A percentile compares a stretch with the other conserved stretches of the same genome.
phyloP scores from a whole-genome alignment of 495 filamentous ascomycete species.

The Cladorrhinum samala region DNA sequence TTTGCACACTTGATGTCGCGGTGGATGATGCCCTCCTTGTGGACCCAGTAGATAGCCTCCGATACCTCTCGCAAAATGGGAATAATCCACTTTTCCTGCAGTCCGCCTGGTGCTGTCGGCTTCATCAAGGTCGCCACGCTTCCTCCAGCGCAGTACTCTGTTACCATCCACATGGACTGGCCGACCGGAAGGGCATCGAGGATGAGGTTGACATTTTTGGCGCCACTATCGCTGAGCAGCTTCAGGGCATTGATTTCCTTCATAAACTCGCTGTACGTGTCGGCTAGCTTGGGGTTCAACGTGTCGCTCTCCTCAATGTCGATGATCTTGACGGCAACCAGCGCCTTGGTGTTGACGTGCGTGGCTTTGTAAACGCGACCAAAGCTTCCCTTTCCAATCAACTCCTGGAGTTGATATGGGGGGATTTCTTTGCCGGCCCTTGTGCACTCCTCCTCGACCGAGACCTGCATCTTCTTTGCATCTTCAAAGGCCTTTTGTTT shows the following conservation, averaged over 20 bases:
- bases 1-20: conserved; percentile 96
- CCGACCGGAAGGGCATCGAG: conserved; percentile 83
- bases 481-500: conserved; percentile 49
- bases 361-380: conserved; percentile 86
- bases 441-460: conserved; percentile 42
- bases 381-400: conserved; percentile 94
- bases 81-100: conserved; percentile 87
- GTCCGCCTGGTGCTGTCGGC: conserved; percentile 58
- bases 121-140: conserved; percentile 81
- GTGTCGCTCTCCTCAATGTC: conserved; percentile 87
- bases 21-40: conserved; percentile 90
- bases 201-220: conserved; percentile 84
- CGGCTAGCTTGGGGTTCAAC: conserved; percentile 63
- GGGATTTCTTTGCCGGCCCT: conserved; percentile 44
- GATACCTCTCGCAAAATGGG: conserved; percentile 84
- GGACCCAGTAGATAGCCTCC: conserved; percentile 76
- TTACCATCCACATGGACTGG: conserved; percentile 88
- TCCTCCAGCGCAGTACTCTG: conserved; percentile 90
- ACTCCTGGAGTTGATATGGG: conserved; percentile 71
- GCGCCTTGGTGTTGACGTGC: conserved; percentile 48
- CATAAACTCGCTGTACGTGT: conserved; percentile 77
- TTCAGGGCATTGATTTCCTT: conserved; percentile 86
- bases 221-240: conserved; percentile 73
- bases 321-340: conserved; percentile 92
- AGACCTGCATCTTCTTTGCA: conserved; percentile 48